Evolutionary conservation across 2,329 filamentous ascomycete species (phyloP).

Genomic region (Xylariales sp.): DNA sequence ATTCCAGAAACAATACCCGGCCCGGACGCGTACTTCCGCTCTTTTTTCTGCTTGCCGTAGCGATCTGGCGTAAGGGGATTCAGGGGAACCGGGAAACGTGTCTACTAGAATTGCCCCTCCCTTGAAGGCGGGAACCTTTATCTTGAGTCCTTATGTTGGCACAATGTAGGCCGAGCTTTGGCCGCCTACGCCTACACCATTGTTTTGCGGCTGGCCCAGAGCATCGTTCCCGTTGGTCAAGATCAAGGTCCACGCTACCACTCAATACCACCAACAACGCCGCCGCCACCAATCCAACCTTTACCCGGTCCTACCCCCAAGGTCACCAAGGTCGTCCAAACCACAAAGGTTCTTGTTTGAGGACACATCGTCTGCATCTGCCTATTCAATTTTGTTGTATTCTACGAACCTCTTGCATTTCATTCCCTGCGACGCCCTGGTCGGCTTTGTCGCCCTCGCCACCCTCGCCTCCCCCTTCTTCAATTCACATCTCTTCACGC

Average conservation of each 20-base stretch:
- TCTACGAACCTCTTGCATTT: constrained; percentile 39
- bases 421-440: constrained; percentile 1
- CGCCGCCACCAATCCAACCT: constrained; percentile 14
- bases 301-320: constrained; percentile 22
- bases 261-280: constrained; percentile 11
- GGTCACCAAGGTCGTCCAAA: constrained; percentile 22
- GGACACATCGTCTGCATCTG: constrained; percentile 42
- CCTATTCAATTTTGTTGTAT: constrained; percentile 39
- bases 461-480: constrained; percentile 9
- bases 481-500: constrained; percentile 36
- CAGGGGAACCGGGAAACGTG: constrained; percentile 19
- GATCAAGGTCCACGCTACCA: constrained; percentile 13
- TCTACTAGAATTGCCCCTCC: constrained; percentile 30
- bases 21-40: constrained; percentile 30
- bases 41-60: constrained; percentile 24
- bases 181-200: constrained; percentile 41
- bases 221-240: constrained; percentile 32
- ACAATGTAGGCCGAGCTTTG: constrained; percentile 45
- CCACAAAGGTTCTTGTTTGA: constrained; percentile 35
- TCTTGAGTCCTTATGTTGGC: constrained; percentile 41
- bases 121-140: constrained; percentile 20
- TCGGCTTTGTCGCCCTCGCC: constrained; percentile 18
- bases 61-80: constrained; percentile 17
- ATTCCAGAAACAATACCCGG: constrained; percentile 19
- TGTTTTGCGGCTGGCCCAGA: constrained; percentile 41